Base-by-base conservation (phyloP, 2,329 filamentous ascomycete species). In the Colletotrichum sojae region DNA sequence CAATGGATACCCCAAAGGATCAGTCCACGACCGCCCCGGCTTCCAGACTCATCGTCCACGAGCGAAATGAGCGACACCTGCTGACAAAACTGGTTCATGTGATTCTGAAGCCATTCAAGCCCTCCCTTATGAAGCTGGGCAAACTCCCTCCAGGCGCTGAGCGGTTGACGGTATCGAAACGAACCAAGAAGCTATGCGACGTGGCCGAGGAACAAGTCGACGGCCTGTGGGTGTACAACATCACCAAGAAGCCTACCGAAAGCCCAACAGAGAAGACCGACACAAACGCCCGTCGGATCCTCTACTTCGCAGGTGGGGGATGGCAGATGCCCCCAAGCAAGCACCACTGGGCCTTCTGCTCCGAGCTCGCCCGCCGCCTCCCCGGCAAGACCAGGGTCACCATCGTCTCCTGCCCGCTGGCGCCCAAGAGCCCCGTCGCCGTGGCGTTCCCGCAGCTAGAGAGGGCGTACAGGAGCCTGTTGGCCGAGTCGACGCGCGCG, bases 231-330 rank as follows among this genome's bases (percentile, higher is more conserved):
- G 69, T 73, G 0, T 78, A 78, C 40, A 73, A 78, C 3, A n/a
- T 62, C 13, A 43, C 10, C 20, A 9, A 9, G 1, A 62, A 10
- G 75, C 22, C 71, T 43, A 0, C 15, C 13, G 31, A 1, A 9
- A 10, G 0, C 4, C 54, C 54, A 8, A 18, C 49, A 6, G 20
- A 58, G 0, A 16, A 46, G 9, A 18, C 51, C 1, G 83, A 76
- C 27, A 8, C 56, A 4, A 61, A 71, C 16, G 2, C 9, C 0
- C 66, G 70, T 0, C 69, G 76, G 6, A 75, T 90, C 25, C 84
- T 86, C 69, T 90, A 89, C 68, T 88, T 88, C 70, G 81, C 81
- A 0, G 88, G 88, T 1, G 88, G 88, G 6, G 86, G 85, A 4
- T 90, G 88, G 84, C 85, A 86, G 68, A 79, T 79, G 71, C 84